Evolutionary conservation across 345 rosid genomes (phyloP).

Genomic region (Clausena lansium): DNA sequence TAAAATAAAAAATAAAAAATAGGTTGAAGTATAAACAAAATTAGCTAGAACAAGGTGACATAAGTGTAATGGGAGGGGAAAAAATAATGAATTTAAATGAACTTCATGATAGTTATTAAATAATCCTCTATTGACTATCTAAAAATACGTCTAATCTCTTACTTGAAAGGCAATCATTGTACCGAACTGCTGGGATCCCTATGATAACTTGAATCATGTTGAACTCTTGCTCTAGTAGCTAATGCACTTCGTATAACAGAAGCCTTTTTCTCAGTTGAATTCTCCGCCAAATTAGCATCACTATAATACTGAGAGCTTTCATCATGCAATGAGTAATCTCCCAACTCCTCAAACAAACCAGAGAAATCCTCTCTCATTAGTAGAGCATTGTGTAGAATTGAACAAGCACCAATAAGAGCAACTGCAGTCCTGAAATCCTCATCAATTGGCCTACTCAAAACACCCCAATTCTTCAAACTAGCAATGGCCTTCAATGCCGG

Average conservation of each 20-base stretch:
- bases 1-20: background rate
- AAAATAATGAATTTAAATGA: slow-evolving; percentile 2
- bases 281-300: slow-evolving; percentile 28
- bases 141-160: slow-evolving; percentile 15
- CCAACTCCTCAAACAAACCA: slow-evolving; percentile 37
- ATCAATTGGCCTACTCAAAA: slow-evolving; percentile 41
- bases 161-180: slow-evolving; percentile 4
- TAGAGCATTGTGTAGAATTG: slow-evolving; percentile 63
- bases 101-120: slow-evolving; percentile 3
- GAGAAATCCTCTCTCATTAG: slow-evolving; percentile 64
- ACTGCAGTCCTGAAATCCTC: slow-evolving; percentile 56
- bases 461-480: slow-evolving; percentile 67
- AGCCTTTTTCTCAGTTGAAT: slow-evolving; percentile 25
- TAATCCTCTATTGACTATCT: slow-evolving; percentile 23
- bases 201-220: slow-evolving; percentile 3
- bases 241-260: slow-evolving; percentile 37
- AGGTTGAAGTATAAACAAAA: slow-evolving; percentile 1
- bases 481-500: slow-evolving; percentile 40
- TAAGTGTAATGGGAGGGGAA: background rate
- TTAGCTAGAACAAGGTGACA: background rate
- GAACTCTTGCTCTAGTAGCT: slow-evolving; percentile 34
- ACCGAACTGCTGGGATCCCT: slow-evolving; percentile 11
- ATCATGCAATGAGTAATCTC: slow-evolving; percentile 25
- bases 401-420: slow-evolving; percentile 55
- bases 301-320: slow-evolving; percentile 13